phyloP scores from a whole-genome alignment of 352 stramenopile genomes.

The Phytophthora aleatoria region DNA sequence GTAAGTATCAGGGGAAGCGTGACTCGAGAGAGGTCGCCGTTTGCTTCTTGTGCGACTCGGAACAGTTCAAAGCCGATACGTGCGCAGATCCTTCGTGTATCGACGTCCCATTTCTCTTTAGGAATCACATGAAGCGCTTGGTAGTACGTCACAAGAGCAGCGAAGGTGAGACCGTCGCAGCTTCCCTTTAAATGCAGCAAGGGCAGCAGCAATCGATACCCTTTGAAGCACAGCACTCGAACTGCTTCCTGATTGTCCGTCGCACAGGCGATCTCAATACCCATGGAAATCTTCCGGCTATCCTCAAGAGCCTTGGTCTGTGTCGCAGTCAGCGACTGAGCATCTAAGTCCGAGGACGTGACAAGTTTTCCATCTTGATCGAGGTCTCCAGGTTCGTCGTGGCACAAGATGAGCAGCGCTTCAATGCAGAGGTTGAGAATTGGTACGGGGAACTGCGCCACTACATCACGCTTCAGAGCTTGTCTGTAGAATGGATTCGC shows the following conservation, averaged over 20 bases:
- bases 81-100: slow-evolving; percentile 54
- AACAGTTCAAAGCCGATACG: slow-evolving; percentile 72
- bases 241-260: slow-evolving; percentile 58
- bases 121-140: slow-evolving; percentile 41
- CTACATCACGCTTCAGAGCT: slow-evolving; percentile 44
- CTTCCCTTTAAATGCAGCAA: slow-evolving; percentile 61
- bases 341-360: slow-evolving; percentile 31
- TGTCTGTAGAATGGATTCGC: slow-evolving; percentile 69
- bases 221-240: slow-evolving; percentile 61
- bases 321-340: slow-evolving; percentile 26
- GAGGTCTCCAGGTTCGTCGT: slow-evolving; percentile 48
- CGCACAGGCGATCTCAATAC: slow-evolving; percentile 62
- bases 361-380: slow-evolving; percentile 49
- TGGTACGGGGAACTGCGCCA: slow-evolving; percentile 57
- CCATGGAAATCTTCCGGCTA: slow-evolving; percentile 55
- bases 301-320: slow-evolving; percentile 58
- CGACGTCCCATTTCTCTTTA: slow-evolving; percentile 43
- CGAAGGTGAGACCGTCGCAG: slow-evolving; percentile 47
- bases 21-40: slow-evolving; percentile 22
- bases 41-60: slow-evolving; percentile 39
- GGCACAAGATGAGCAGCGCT: slow-evolving; percentile 59
- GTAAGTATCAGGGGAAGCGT: slow-evolving; percentile 30
- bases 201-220: slow-evolving; percentile 68
- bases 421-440: slow-evolving; percentile 58
- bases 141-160: slow-evolving; percentile 59